Conservation (phyloP, 345 rosid species). For the Erucastrum elatum region DNA sequence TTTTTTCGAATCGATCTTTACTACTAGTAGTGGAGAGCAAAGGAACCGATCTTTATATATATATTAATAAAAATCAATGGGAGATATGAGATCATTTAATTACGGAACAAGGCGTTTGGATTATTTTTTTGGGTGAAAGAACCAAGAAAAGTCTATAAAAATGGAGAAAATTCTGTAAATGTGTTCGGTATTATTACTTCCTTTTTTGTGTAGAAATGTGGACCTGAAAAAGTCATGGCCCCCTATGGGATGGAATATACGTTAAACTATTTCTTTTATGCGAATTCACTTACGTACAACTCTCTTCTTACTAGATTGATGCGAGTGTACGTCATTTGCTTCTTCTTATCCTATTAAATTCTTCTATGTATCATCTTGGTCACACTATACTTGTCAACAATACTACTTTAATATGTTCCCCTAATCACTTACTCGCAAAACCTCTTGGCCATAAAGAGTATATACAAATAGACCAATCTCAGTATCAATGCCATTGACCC, state of each 20-base stretch:
- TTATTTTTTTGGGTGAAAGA: not conserved
- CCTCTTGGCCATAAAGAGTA: too few species aligned
- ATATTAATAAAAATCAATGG: not conserved
- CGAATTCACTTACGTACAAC: not conserved
- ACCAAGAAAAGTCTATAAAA: not conserved
- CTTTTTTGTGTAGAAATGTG: not conserved
- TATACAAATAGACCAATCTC: too few species aligned
- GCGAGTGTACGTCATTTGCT: too few species aligned
- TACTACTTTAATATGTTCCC: too few species aligned
- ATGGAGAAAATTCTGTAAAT: not conserved
- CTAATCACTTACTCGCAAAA: too few species aligned
- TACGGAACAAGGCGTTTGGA: conserved; percentile 8
- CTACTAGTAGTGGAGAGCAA: not conserved
- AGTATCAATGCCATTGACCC: too few species aligned
- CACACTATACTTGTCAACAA: too few species aligned
- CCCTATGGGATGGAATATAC: not conserved
- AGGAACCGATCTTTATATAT: conserved; percentile 4
- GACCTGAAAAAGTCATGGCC: not conserved
- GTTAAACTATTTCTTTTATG: not conserved
- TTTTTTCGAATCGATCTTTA: conserved; percentile 7
- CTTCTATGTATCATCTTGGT: too few species aligned
- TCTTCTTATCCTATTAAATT: too few species aligned
- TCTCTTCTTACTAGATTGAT: not conserved
- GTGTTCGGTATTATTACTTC: not conserved
- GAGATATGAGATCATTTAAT: conserved; percentile 11